A percentile compares a stretch with the other conserved stretches of the same genome.
Conservation (phyloP, 257 asterid species). For the Przewalskia tangutica region DNA sequence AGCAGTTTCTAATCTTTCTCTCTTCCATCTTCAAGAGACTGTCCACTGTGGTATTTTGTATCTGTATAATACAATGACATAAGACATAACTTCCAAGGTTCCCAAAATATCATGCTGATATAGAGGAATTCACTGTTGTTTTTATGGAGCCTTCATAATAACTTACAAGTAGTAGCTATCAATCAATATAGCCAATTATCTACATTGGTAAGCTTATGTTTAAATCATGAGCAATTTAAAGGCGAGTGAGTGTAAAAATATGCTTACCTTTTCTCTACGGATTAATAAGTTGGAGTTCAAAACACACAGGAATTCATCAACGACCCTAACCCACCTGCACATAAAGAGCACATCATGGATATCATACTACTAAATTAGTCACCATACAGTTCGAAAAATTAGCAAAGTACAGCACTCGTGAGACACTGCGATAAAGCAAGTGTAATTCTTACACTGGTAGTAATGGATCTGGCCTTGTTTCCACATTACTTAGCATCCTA, state of each 20-base stretch:
- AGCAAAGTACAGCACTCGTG: not conserved
- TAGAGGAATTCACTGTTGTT: not conserved
- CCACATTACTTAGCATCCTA: slow-evolving; percentile 57
- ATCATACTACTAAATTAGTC: not conserved
- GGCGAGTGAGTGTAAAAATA: not conserved
- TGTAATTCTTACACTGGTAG: slow-evolving; percentile 56
- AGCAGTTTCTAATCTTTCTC: no score
- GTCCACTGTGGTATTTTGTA: slow-evolving; percentile 19
- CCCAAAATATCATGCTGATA: not conserved
- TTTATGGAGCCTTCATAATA: not conserved
- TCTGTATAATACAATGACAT: not conserved
- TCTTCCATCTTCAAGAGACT: slow-evolving; percentile 35
- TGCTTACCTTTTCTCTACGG: slow-evolving; percentile 23
- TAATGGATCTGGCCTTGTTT: slow-evolving; percentile 70
- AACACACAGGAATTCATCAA: slow-evolving; percentile 53
- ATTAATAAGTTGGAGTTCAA: slow-evolving; percentile 49
- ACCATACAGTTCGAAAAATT: not conserved
- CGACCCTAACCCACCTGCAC: slow-evolving; percentile 83
- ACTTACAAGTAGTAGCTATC: not conserved
- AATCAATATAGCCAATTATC: not conserved
- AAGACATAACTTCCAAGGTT: not conserved
- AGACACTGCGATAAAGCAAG: not conserved
- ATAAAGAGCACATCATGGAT: not conserved
- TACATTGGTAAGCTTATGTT: not conserved
- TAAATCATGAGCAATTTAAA: not conserved